These are phyloP conservation scores for Biscutella laevigata DNA, from an alignment of 441 rosid genomes.

Conservation along the genomic window DNA sequence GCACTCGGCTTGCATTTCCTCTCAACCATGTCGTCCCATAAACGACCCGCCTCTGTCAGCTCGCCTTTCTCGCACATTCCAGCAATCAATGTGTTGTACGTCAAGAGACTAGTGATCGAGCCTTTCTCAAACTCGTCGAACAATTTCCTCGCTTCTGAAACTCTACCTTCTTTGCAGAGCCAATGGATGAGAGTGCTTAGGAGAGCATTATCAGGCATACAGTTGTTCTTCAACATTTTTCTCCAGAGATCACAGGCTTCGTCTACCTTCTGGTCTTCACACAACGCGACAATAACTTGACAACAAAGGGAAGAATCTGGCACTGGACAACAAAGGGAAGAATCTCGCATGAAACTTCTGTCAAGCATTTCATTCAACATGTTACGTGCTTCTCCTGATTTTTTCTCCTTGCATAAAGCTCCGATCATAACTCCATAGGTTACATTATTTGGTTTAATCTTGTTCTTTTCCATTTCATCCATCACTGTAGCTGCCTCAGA, in stretches of 20 bases:
- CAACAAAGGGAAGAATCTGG: slow-evolving; percentile 65
- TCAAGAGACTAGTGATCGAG: slow-evolving; percentile 60
- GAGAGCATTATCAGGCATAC: slow-evolving; percentile 71
- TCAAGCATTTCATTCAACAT: slow-evolving; percentile 67
- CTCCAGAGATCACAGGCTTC: slow-evolving; percentile 69
- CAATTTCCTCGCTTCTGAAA: slow-evolving; percentile 59
- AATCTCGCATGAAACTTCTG: slow-evolving; percentile 45
- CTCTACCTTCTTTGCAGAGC: slow-evolving; percentile 71
- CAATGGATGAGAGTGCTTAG: slow-evolving; percentile 74
- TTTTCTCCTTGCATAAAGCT: slow-evolving; percentile 55
- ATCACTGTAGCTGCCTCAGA: slow-evolving; percentile 62
- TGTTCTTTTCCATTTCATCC: slow-evolving; percentile 81
- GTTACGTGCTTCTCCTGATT: slow-evolving; percentile 61
- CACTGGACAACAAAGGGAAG: too few species aligned
- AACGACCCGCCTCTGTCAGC: slow-evolving; percentile 54
- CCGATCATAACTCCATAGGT: slow-evolving; percentile 77
- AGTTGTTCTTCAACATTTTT: slow-evolving; percentile 58
- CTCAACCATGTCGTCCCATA: slow-evolving; percentile 93
- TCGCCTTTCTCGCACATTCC: slow-evolving; percentile 78
- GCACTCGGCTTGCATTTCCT: slow-evolving; percentile 64
- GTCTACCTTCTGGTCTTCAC: slow-evolving; percentile 51
- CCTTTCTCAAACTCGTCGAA: slow-evolving; percentile 73
- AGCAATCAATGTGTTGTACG: slow-evolving; percentile 63
- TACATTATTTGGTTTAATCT: slow-evolving; percentile 63
- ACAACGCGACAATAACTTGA: slow-evolving; percentile 61